Evolutionary conservation across 2,329 filamentous ascomycete genomes (phyloP).

Genomic region (Arthrocladium fulminans): DNA sequence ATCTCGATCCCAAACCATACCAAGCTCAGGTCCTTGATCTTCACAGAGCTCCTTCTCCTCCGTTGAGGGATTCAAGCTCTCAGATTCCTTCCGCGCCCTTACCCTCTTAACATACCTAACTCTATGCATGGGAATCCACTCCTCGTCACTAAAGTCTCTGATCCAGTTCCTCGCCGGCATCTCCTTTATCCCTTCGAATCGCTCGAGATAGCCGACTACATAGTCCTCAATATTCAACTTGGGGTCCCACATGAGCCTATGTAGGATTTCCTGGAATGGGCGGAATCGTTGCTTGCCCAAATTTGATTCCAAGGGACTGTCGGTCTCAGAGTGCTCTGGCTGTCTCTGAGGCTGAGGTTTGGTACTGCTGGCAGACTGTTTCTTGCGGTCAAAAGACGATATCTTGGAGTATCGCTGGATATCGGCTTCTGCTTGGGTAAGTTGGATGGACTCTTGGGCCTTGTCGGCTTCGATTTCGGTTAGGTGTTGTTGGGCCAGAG

Average conservation of each 20-base stretch:
- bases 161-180: constrained; percentile 43
- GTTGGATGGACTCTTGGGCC: background rate
- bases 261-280: constrained; percentile 34
- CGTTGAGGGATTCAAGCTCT: constrained; percentile 15
- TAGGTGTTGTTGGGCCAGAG: constrained; percentile 7
- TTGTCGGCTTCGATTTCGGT: constrained; percentile 6
- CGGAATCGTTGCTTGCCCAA: background rate
- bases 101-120: constrained; percentile 42
- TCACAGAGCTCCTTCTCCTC: too few relatives aligned
- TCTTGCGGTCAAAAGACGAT: constrained; percentile 5
- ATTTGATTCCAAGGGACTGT: background rate
- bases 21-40: constrained; percentile 5
- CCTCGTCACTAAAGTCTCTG: constrained; percentile 45
- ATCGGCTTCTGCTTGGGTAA: constrained; percentile 4
- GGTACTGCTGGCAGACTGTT: background rate
- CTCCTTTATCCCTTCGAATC: constrained; percentile 44
- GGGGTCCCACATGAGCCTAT: constrained; percentile 43
- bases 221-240: constrained; percentile 38
- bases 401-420: constrained; percentile 5
- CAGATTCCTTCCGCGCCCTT: constrained; percentile 22
- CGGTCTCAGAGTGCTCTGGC: background rate
- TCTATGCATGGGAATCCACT: constrained; percentile 49
- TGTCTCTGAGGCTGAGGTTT: background rate
- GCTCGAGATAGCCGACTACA: constrained; percentile 46
- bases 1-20: constrained; percentile 43